A percentile compares a stretch with the other conserved stretches of the same genome.
Conservation (phyloP, 2,329 filamentous ascomycete genomes). For the Botrytis aclada region DNA sequence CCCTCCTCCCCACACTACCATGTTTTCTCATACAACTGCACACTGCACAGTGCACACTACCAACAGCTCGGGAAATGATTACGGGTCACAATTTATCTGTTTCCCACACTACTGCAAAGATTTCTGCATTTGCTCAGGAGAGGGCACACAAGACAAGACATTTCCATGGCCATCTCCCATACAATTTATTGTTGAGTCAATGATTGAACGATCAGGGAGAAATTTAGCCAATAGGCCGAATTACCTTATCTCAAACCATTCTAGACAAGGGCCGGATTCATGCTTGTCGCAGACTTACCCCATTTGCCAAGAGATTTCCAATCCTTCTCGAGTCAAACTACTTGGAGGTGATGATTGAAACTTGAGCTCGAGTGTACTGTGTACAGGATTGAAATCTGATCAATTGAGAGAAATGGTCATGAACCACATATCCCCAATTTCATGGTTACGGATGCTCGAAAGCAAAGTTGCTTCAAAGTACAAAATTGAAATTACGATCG, state of each 20-base stretch:
- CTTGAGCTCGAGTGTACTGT: neutral
- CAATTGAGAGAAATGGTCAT: neutral
- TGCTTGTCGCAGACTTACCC: slow-evolving; percentile 3
- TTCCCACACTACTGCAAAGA: slow-evolving; percentile 12
- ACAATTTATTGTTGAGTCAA: neutral
- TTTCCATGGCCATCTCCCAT: slow-evolving; percentile 1
- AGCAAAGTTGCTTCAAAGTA: slow-evolving; percentile 6
- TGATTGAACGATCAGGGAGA: neutral
- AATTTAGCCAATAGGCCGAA: slow-evolving; percentile 5
- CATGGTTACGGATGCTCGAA: neutral
- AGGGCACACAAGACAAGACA: slow-evolving; percentile 15
- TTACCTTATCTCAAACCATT: slow-evolving; percentile 16
- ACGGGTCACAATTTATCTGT: neutral
- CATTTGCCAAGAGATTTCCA: slow-evolving; percentile 9
- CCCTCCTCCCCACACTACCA: neutral
- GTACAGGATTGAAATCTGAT: neutral
- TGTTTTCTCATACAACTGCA: neutral
- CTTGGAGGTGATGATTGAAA: slow-evolving; percentile 1
- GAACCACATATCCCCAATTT: neutral
- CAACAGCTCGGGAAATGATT: slow-evolving; percentile 15
- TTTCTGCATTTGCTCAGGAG: slow-evolving; percentile 17
- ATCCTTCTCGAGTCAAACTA: slow-evolving; percentile 14
- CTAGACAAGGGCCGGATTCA: slow-evolving; percentile 11
- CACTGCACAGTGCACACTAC: slow-evolving; percentile 5
- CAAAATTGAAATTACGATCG: neutral